Percentiles rank a stretch among this genome's conserved stretches.
Evolutionary conservation across 208 protist species (phyloP).

Genomic region (Endotrypanum monterogeii): DNA sequence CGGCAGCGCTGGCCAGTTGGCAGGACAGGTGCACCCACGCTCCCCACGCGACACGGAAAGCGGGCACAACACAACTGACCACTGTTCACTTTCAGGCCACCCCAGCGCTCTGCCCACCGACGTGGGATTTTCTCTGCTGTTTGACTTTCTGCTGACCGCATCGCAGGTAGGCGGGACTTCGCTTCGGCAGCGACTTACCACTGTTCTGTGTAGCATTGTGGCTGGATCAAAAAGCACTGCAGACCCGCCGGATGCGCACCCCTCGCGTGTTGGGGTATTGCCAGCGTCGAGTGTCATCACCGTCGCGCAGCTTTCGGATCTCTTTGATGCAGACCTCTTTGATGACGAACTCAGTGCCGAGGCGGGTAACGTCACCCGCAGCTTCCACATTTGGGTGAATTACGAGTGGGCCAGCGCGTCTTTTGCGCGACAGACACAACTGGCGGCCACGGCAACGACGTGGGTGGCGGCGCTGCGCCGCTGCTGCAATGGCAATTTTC

Average conservation of each 20-base stretch:
- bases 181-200: conserved; percentile 11
- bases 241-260: background rate
- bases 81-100: no score
- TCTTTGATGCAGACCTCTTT: conserved; percentile 28
- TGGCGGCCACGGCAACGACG: conserved; percentile 28
- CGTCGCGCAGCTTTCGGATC: conserved; percentile 19
- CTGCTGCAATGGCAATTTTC: background rate
- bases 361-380: conserved; percentile 58
- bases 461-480: conserved; percentile 26
- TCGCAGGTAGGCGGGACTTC: background rate
- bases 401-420: conserved; percentile 71
- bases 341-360: conserved; percentile 28
- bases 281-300: background rate
- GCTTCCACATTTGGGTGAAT: conserved; percentile 63
- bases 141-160: conserved; percentile 11
- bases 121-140: conserved; percentile 21
- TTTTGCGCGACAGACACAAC: conserved; percentile 49
- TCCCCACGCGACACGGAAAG: background rate
- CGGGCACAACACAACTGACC: background rate
- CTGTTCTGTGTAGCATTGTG: conserved; percentile 4
- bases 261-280: background rate
- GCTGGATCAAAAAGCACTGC: background rate
- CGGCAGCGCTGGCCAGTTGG: background rate
- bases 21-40: conserved; percentile 4
- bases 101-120: conserved; percentile 2